Evolutionary conservation across 305 asterid species (phyloP), one percentile per base, ranked within the genome.

Genomic region (Fraxinus latifolia): DNA sequence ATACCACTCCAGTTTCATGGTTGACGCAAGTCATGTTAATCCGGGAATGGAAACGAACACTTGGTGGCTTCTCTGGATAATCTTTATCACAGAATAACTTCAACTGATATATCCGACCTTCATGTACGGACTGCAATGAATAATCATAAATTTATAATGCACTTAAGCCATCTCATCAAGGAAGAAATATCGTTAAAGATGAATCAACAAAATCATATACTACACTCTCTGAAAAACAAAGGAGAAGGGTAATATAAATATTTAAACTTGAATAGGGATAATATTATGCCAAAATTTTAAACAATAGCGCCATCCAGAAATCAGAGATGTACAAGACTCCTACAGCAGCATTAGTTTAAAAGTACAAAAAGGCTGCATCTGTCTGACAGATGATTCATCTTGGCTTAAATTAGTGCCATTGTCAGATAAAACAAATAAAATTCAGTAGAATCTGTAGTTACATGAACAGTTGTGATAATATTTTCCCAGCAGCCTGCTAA

Each of bases 1-100:
- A 27, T 87, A 89, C 92, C 90, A 86, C 90, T 84, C 92, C 92
- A 82, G 88, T 89, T 79, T 89, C 92, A 77, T 84, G 92, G 88
- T 89, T 89, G 76, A 89, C 89, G 68, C 92, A 89, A 71, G 90
- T 81, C 92, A 89, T 85, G 89, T 89, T 89, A 53, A 89, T 50
- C 75, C 90, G 87, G 58, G 90, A 89, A 86, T 89, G 90, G 82
- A 89, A 89, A 19, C 92, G 90, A 73, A 87, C 90, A 78, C 76
- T 86, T 65, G 92, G 92, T 84, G 92, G 92, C 86, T 86, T 89
- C 87, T 89, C 92, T 12, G 92, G 92, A 76, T 89, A 89, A 84
- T 89, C 90, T 86, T 89, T 89, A 84, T 89, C 92, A 72, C 92
- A 89, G 68, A 89, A 87, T 79, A 88, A 77, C 89, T 88, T 88